Evolutionary conservation across 495 filamentous ascomycete genomes (phyloP), one percentile per base, ranked within the genome.

Genomic region (Elasticomyces elasticus): DNA sequence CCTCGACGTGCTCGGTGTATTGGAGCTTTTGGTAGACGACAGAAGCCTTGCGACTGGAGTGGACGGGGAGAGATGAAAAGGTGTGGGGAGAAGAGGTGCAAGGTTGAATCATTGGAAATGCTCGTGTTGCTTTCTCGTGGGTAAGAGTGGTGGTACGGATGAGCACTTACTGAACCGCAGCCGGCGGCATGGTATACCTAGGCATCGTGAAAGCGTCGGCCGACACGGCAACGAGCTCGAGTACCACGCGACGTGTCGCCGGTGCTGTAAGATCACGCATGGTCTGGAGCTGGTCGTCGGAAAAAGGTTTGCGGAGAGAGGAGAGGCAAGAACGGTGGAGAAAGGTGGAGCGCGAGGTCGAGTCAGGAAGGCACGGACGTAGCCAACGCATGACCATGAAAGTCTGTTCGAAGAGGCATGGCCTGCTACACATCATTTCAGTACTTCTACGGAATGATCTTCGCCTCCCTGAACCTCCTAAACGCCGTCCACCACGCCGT

Each of bases 401-500:
- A 15, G 30, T 15, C 15, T 13, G 7, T 33, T 40, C 35, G 19
- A 13, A 40, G 35, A 5, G 35, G 13, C 35, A 13, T n/a, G 35
- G 13, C 15, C 15, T 15, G 35, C 15, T 15, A 40, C 19, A 40
- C 35, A 40, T 3, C 5, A 12, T 4, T 15, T n/a, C 35, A 7
- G 30, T 33, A 33, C 40, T 43, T 41, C 59, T 52, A 67, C 22
- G 66, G 65, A 52, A 69, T 69, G 22, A 69, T 66, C 52, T 66
- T 67, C 15, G 65, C 65, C 42, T 59, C 50, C 49, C 61, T 65
- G 56, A 71, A 68, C 27, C 69, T 40, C 52, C 69, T 65, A 58
- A 71, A 70, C 6, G 68, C 58, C 38, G 61, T 61, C 60, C 61
- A 67, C 65, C 67, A 71, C 19, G 66, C 63, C 47, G 57, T 61